Conservation (phyloP, 768 basidiomycete species). For the Pholiota microspora region DNA sequence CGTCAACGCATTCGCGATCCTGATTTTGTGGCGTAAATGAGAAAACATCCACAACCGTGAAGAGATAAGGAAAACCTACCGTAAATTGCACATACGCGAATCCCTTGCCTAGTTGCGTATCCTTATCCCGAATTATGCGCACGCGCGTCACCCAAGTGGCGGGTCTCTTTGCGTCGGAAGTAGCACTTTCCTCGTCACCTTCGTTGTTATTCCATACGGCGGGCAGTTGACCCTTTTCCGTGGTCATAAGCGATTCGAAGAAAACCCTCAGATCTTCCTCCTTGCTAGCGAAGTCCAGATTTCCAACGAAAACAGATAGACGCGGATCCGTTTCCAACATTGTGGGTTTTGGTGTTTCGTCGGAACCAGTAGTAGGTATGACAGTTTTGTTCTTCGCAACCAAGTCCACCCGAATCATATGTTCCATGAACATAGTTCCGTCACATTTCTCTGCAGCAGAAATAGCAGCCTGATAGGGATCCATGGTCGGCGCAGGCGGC, state of each 20-base stretch:
- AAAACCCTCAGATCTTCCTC: slow-evolving; percentile 88
- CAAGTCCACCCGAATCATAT: slow-evolving; percentile 77
- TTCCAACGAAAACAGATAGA: slow-evolving; percentile 86
- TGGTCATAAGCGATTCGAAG: slow-evolving; percentile 74
- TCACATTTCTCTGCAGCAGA: slow-evolving; percentile 60
- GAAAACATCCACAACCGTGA: not conserved
- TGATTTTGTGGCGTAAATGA: slow-evolving; percentile 26
- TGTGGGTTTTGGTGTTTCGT: slow-evolving; percentile 19
- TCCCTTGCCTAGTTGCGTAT: slow-evolving; percentile 92
- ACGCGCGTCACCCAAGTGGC: slow-evolving; percentile 76
- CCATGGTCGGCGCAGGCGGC: slow-evolving; percentile 45
- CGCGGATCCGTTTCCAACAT: slow-evolving; percentile 63
- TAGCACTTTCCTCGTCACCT: slow-evolving; percentile 16
- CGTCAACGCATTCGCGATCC: slow-evolving; percentile 92
- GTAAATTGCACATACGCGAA: slow-evolving; percentile 90
- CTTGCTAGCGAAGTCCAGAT: slow-evolving; percentile 86
- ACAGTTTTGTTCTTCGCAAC: slow-evolving; percentile 34
- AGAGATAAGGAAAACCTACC: slow-evolving; percentile 43
- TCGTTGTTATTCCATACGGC: slow-evolving; percentile 20
- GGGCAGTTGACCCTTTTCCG: slow-evolving; percentile 64
- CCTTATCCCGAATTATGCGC: slow-evolving; percentile 86
- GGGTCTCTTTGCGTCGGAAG: slow-evolving; percentile 30
- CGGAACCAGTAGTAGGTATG: slow-evolving; percentile 11
- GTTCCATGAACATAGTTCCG: slow-evolving; percentile 71
- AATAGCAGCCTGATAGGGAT: slow-evolving; percentile 71